Evolutionary conservation across 2,329 filamentous ascomycete species (phyloP), one percentile per base, ranked within the genome.

Genomic region (Tolypocladium ophioglossoides): DNA sequence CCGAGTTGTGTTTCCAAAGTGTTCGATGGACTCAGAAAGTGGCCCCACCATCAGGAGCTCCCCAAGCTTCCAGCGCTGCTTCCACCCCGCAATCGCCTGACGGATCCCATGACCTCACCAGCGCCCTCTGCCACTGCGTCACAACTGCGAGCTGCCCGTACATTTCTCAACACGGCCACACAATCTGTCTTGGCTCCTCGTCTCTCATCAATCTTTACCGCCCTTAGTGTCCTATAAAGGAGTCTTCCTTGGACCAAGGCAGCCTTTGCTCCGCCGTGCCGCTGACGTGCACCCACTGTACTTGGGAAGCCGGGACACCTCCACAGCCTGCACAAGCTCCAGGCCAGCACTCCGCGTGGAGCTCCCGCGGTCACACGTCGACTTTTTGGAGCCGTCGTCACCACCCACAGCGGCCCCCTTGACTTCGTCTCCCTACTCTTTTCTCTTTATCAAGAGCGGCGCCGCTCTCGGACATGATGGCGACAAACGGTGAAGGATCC

Each of bases 401-500:
- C 49, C 5, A 32, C 22, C n/a, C n/a, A 16, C 35, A 18, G 40
- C 49, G 20, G 27, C 18, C 18, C 24, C 24, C 27, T 32, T 20
- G 41, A 27, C 27, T 20, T 27, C 22, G 14, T 18, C 37, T 24
- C 27, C 39, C 41, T 18, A 8, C 18, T 35, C 24, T 30, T 9
- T n/a, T 48, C 38, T 46, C 24, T 44, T 20, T 4, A 27, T 22
- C 47, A 38, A 32, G 9, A 47, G 41, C 11, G 27, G 18, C 27
- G 10, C 16, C 27, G 27, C 44, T 44, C 30, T 52, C 24, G 27
- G 30, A 32, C 37, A 52, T 39, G 27, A 70, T 71, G 68, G 61
- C 69, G 35, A 61, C 64, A 52, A 64, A 67, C 57, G 62, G 58
- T 52, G 63, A 66, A 12, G 61, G 54, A 46, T 50, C 61, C 32